A percentile compares a stretch with the other conserved stretches of the same genome.
Evolutionary conservation across 2,329 filamentous ascomycete genomes (phyloP).

Genomic region (Arthrobotrys entomopaga): DNA sequence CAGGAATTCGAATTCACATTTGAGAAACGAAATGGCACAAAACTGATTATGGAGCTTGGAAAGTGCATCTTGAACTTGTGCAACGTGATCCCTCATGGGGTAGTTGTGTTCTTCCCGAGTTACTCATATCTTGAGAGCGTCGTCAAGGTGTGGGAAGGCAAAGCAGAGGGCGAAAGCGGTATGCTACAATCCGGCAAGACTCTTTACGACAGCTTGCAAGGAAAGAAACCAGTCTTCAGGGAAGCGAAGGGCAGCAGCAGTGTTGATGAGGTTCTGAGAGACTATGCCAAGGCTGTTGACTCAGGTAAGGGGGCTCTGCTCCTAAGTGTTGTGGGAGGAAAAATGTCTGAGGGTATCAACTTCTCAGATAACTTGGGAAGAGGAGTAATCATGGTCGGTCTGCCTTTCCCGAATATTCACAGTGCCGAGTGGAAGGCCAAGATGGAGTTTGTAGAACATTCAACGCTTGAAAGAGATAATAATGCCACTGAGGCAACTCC

Average conservation of each 20-base stretch:
- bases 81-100: constrained; percentile 80
- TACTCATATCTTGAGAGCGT: constrained; percentile 89
- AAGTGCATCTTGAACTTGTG: constrained; percentile 77
- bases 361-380: constrained; percentile 89
- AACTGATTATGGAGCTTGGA: constrained; percentile 75
- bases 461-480: constrained; percentile 63
- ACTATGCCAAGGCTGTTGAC: constrained; percentile 77
- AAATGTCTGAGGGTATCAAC: constrained; percentile 97
- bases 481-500: constrained; percentile 8
- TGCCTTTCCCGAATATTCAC: constrained; percentile 91
- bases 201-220: constrained; percentile 70
- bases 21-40: constrained; percentile 74
- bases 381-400: constrained; percentile 87
- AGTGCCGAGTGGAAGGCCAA: constrained; percentile 94
- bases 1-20: constrained; percentile 86
- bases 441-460: constrained; percentile 82
- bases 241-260: constrained; percentile 65
- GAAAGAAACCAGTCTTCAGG: constrained; percentile 67
- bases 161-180: constrained; percentile 58
- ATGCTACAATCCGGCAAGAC: constrained; percentile 59
- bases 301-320: constrained; percentile 76
- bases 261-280: constrained; percentile 75
- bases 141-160: constrained; percentile 70
- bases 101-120: constrained; percentile 95
- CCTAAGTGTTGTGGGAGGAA: constrained; percentile 90